These are phyloP conservation scores for Zymoseptoria tritici DNA, from an alignment of 2,329 filamentous ascomycete species.

Conservation along the genomic window DNA sequence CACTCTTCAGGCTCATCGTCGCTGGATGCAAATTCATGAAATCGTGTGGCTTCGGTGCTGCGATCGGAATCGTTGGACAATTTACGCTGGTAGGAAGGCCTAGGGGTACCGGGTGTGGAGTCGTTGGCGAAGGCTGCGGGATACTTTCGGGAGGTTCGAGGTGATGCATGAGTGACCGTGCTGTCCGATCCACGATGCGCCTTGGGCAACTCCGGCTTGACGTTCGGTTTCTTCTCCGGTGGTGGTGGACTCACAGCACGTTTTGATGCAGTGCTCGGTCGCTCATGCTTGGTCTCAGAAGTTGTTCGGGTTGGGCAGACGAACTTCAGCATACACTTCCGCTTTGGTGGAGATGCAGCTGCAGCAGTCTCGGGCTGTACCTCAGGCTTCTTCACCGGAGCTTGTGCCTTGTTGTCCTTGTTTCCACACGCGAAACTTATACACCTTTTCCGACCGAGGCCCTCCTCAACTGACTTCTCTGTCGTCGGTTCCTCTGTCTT, in stretches of 20 bases:
- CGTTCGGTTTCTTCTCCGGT: slow-evolving; percentile 13
- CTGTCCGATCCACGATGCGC: slow-evolving; percentile 44
- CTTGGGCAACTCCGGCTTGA: slow-evolving; percentile 10
- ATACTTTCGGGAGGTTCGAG: slow-evolving; percentile 36
- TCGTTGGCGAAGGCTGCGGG: slow-evolving; percentile 16
- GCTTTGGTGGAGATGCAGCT: slow-evolving; percentile 38
- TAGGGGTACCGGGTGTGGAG: slow-evolving; percentile 20
- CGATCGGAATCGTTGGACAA: slow-evolving; percentile 27
- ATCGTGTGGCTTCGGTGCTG: slow-evolving; percentile 53
- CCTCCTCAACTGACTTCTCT: slow-evolving; percentile 55
- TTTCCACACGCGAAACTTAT: slow-evolving; percentile 87
- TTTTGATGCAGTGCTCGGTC: slow-evolving; percentile 20
- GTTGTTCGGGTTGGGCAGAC: slow-evolving; percentile 56
- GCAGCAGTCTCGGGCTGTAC: background rate
- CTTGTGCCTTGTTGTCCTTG: slow-evolving; percentile 41
- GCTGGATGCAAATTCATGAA: slow-evolving; percentile 88
- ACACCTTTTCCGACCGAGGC: slow-evolving; percentile 69
- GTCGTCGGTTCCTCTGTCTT: slow-evolving; percentile 15
- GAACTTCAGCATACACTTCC: slow-evolving; percentile 63
- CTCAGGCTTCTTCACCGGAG: slow-evolving; percentile 16
- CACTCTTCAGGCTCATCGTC: slow-evolving; percentile 80
- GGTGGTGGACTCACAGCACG: slow-evolving; percentile 39
- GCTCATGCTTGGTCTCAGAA: slow-evolving; percentile 26
- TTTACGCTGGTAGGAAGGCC: slow-evolving; percentile 25
- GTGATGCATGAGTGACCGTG: slow-evolving; percentile 43